A percentile compares a stretch with the other conserved stretches of the same genome.
phyloP scores from a whole-genome alignment of 768 basidiomycete genomes.

The Lactarius sp. region DNA sequence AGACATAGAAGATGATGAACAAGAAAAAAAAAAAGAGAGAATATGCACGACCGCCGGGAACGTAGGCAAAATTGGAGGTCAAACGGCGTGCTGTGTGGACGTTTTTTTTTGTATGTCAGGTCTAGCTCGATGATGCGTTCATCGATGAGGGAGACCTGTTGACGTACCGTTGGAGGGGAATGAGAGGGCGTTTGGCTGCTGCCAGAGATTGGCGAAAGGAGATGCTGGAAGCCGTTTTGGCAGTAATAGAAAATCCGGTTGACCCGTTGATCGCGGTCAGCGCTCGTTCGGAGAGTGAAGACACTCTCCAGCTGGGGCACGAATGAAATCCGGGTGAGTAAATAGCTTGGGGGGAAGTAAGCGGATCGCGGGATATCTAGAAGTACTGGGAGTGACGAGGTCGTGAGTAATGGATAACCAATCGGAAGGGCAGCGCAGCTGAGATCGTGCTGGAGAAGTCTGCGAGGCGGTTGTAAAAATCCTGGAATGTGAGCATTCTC shows the following conservation, averaged over 20 bases:
- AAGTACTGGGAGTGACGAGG: too few relatives aligned
- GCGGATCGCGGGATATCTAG: too few relatives aligned
- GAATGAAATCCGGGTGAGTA: too few relatives aligned
- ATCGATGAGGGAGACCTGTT: neutral
- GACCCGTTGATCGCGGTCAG: neutral
- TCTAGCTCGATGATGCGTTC: slow-evolving; percentile 16
- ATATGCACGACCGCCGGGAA: slow-evolving; percentile 67
- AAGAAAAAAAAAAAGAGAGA: neutral
- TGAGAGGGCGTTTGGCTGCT: slow-evolving; percentile 9
- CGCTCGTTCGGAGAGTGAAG: too few relatives aligned
- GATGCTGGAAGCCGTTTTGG: slow-evolving; percentile 7
- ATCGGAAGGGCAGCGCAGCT: too few relatives aligned
- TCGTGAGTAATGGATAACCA: too few relatives aligned
- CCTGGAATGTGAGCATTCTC: too few relatives aligned
- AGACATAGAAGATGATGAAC: neutral
- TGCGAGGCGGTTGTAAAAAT: too few relatives aligned
- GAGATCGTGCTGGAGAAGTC: too few relatives aligned
- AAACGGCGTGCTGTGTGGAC: slow-evolving; percentile 17
- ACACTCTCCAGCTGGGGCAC: too few relatives aligned
- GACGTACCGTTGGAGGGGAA: slow-evolving; percentile 6
- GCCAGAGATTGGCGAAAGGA: slow-evolving; percentile 4
- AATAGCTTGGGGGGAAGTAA: too few relatives aligned
- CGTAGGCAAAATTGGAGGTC: slow-evolving; percentile 36
- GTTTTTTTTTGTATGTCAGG: neutral
- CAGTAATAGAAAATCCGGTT: neutral